phyloP scores from a whole-genome alignment of 495 filamentous ascomycete genomes.

The Tetracladium marchalianum region DNA sequence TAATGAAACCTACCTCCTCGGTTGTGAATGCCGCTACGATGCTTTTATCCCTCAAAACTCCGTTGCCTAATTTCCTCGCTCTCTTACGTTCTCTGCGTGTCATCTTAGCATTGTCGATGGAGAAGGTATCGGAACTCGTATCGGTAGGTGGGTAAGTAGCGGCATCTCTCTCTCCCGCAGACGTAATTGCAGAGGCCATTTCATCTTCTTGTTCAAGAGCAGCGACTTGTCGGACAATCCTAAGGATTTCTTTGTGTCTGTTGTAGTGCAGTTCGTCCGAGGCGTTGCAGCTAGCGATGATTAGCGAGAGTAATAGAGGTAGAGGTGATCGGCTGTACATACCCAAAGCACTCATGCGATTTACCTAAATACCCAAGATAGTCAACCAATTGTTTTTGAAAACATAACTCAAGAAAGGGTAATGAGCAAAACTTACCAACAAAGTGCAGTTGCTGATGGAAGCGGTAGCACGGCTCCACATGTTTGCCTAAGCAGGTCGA shows the following conservation, averaged over 20 bases:
- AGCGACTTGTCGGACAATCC: conserved; percentile 10
- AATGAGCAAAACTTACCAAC: conserved; percentile 9
- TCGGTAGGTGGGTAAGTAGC: conserved; percentile 5
- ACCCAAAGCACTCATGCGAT: conserved; percentile 21
- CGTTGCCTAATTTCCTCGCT: conserved; percentile 4
- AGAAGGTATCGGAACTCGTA: conserved; percentile 1
- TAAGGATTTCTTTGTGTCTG: conserved; percentile 18
- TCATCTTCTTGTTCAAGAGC: conserved; percentile 4
- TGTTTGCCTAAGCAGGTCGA: conserved; percentile 18
- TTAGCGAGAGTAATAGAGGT: not conserved
- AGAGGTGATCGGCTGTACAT: not conserved
- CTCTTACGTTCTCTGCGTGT: conserved; percentile 12
- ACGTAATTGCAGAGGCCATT: not conserved
- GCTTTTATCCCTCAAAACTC: not conserved
- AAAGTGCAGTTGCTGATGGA: conserved; percentile 20
- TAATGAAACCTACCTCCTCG: conserved; percentile 15
- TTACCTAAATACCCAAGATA: conserved; percentile 8
- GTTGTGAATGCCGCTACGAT: conserved; percentile 8
- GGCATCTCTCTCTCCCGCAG: not conserved
- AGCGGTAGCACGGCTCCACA: conserved; percentile 21
- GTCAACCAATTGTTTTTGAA: not conserved
- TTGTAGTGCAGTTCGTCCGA: conserved; percentile 19
- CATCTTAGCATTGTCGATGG: not conserved
- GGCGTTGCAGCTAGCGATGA: conserved; percentile 12
- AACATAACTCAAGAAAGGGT: not conserved